Evolutionary conservation across 495 filamentous ascomycete species (phyloP).

Genomic region (Penicillium macrosclerotiorum): DNA sequence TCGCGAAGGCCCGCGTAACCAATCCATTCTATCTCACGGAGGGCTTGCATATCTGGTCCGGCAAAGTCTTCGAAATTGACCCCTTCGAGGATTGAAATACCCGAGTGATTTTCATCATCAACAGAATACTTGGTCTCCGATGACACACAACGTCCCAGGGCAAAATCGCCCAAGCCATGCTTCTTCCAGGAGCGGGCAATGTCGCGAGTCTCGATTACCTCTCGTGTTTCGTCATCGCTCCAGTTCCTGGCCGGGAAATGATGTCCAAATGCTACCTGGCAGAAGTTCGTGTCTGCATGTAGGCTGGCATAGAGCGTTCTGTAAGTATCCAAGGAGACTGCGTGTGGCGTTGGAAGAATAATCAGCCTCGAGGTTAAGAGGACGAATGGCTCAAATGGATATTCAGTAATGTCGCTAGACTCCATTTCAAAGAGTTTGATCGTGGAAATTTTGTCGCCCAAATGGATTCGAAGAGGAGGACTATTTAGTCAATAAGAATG

Average conservation of each 20-base stretch:
- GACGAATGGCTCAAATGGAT: slow-evolving; percentile 15
- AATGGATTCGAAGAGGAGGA: too few relatives aligned
- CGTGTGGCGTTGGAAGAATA: slow-evolving; percentile 23
- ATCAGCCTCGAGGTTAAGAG: slow-evolving; percentile 20
- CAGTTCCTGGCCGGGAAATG: slow-evolving; percentile 17
- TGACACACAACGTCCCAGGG: slow-evolving; percentile 14
- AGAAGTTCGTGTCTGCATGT: slow-evolving; percentile 19
- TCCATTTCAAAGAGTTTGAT: too few relatives aligned
- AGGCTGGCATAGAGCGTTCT: slow-evolving; percentile 18
- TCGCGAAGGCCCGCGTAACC: slow-evolving; percentile 30
- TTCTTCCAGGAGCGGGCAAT: slow-evolving; percentile 20
- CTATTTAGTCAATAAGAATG: too few relatives aligned
- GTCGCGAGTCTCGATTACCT: slow-evolving; percentile 20
- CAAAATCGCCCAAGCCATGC: slow-evolving; percentile 22
- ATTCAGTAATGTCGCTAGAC: too few relatives aligned
- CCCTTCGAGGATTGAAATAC: not conserved
- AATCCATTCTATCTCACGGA: slow-evolving; percentile 19
- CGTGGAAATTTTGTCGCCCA: too few relatives aligned
- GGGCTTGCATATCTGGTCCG: not conserved
- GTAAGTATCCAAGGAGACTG: slow-evolving; percentile 14
- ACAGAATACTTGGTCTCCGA: not conserved
- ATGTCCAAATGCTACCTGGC: slow-evolving; percentile 22
- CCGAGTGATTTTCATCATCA: not conserved
- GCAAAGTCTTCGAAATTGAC: not conserved
- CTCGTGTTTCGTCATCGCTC: slow-evolving; percentile 21